phyloP scores from a whole-genome alignment of 2,329 filamentous ascomycete genomes.

The Xylariales sp. region DNA sequence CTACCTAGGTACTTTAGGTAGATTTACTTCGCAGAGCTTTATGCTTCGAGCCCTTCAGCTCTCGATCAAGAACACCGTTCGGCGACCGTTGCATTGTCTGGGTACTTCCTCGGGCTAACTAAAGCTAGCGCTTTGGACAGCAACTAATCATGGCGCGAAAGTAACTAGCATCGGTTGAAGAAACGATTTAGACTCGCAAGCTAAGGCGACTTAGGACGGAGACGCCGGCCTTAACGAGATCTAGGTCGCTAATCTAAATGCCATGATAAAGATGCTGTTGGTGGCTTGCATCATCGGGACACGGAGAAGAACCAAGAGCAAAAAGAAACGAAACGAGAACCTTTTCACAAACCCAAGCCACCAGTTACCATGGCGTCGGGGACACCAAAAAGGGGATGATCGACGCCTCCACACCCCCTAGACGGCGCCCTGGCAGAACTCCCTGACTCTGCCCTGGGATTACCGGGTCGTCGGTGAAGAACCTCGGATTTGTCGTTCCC shows the following conservation, averaged over 20 bases:
- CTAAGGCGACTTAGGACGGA: slow-evolving; percentile 14
- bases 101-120: not conserved
- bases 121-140: not conserved
- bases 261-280: not conserved
- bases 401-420: slow-evolving; percentile 2
- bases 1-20: no score
- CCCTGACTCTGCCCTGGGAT: not conserved
- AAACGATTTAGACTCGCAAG: slow-evolving; percentile 9
- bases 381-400: slow-evolving; percentile 17
- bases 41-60: slow-evolving; percentile 2
- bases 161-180: slow-evolving; percentile 1
- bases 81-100: not conserved
- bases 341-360: not conserved
- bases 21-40: no score
- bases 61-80: not conserved
- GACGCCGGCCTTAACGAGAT: not conserved
- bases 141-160: not conserved
- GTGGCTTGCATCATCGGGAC: not conserved
- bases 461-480: slow-evolving; percentile 5
- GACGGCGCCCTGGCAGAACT: not conserved
- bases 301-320: not conserved
- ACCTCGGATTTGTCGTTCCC: slow-evolving; percentile 16
- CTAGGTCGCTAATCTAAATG: slow-evolving; percentile 7
- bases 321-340: not conserved
- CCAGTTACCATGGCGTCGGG: slow-evolving; percentile 23